phyloP scores from a whole-genome alignment of 1,139 yeast species.

The Candida sp. region DNA sequence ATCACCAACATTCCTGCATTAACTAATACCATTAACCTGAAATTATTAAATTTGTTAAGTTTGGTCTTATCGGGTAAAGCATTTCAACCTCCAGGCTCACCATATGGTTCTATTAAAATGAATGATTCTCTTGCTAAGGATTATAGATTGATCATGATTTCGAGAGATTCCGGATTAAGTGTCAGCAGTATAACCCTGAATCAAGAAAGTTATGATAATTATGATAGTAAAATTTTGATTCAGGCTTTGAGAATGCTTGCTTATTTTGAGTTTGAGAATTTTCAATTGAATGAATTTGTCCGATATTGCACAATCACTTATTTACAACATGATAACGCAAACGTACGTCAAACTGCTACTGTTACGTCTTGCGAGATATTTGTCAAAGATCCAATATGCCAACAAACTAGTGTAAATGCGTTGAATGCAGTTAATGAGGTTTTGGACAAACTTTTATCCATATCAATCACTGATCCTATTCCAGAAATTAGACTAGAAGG shows the following conservation, averaged over 20 bases:
- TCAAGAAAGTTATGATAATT: constrained; percentile 36
- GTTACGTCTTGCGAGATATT: constrained; percentile 81
- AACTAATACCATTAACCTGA: constrained; percentile 67
- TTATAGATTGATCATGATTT: constrained; percentile 70
- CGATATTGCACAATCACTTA: constrained; percentile 78
- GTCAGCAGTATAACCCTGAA: constrained; percentile 35
- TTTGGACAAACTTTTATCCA: constrained; percentile 71
- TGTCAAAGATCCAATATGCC: constrained; percentile 77
- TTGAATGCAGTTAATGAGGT: constrained; percentile 84
- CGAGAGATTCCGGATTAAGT: constrained; percentile 57
- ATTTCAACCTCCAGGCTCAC: constrained; percentile 87
- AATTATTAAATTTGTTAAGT: constrained; percentile 70
- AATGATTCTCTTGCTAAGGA: constrained; percentile 68
- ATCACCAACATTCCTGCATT: constrained; percentile 78
- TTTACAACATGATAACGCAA: constrained; percentile 74
- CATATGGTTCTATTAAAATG: constrained; percentile 63
- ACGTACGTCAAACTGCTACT: constrained; percentile 83
- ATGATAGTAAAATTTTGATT: constrained; percentile 53
- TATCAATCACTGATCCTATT: constrained; percentile 88
- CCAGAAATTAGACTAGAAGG: constrained; percentile 84
- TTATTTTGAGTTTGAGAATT: constrained; percentile 69
- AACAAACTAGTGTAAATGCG: constrained; percentile 82
- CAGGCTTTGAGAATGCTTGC: constrained; percentile 74
- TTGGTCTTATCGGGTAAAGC: constrained; percentile 75
- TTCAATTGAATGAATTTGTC: constrained; percentile 82